A percentile compares a stretch with the other conserved stretches of the same genome.
These are phyloP conservation scores for Stipa capillata DNA, from an alignment of 176 grass and related monocot species.

Conservation along the genomic window DNA sequence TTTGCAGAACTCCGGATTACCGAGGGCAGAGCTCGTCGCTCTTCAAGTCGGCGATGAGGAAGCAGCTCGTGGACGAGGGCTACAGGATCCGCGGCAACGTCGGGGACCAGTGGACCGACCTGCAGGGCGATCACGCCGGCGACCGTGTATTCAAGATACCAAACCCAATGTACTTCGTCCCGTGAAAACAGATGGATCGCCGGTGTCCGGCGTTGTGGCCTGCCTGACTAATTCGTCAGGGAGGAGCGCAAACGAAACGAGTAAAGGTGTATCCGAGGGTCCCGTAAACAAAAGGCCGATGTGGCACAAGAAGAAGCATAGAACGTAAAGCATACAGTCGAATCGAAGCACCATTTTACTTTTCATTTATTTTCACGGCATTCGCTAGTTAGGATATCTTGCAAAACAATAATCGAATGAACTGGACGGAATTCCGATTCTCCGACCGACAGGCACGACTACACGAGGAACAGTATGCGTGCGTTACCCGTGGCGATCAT, in stretches of 20 bases:
- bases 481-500: background rate
- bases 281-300: background rate
- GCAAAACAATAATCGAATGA: background rate
- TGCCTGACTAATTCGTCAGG: background rate
- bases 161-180: slow-evolving; percentile 96
- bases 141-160: slow-evolving; percentile 91
- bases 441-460: background rate
- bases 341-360: background rate
- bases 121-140: slow-evolving; percentile 58
- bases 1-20: slow-evolving; percentile 43
- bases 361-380: background rate
- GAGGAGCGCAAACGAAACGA: background rate
- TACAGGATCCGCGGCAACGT: slow-evolving; percentile 80
- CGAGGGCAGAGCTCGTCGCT: slow-evolving; percentile 53
- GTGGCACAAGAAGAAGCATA: background rate
- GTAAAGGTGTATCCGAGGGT: background rate
- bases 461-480: background rate
- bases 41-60: slow-evolving; percentile 81
- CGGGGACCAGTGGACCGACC: slow-evolving; percentile 95
- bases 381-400: background rate
- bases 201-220: background rate
- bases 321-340: background rate
- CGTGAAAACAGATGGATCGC: slow-evolving; percentile 11
- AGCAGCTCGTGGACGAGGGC: slow-evolving; percentile 62
- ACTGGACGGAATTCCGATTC: background rate